A percentile compares a stretch with the other conserved stretches of the same genome.
Evolutionary conservation across 225 moss, liverwort and hornwort species (phyloP).

Genomic region (Marchantia paleacea): DNA sequence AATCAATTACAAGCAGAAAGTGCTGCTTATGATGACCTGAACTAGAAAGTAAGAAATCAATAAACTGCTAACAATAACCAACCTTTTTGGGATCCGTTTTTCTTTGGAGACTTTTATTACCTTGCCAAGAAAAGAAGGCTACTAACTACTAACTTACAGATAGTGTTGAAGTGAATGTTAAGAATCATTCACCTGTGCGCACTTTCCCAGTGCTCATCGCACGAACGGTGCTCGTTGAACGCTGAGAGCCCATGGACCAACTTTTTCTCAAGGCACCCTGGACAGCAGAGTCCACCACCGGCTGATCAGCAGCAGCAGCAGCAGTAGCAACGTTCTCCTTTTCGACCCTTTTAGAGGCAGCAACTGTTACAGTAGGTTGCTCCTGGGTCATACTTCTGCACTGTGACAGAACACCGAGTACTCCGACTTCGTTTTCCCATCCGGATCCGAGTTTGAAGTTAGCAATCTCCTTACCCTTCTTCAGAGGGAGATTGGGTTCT

Average conservation of each 20-base stretch:
- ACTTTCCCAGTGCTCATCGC: constrained; percentile 39
- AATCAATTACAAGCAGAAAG: too few species aligned
- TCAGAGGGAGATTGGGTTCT: not conserved
- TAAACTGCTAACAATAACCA: not conserved
- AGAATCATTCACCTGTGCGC: constrained; percentile 28
- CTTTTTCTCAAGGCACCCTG: constrained; percentile 22
- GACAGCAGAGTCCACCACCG: not conserved
- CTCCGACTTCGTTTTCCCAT: constrained; percentile 27
- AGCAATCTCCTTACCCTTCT: constrained; percentile 1
- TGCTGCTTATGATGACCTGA: too few species aligned
- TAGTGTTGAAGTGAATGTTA: too few species aligned
- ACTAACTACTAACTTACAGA: too few species aligned
- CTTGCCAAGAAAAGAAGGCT: too few species aligned
- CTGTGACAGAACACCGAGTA: constrained; percentile 21
- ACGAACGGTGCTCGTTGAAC: constrained; percentile 24
- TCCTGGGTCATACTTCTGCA: constrained; percentile 36
- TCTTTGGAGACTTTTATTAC: too few species aligned
- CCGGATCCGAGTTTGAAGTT: constrained; percentile 1
- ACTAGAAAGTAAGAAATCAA: too few species aligned
- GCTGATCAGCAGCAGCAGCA: not conserved
- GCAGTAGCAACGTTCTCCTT: constrained; percentile 23
- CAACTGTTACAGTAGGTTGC: not conserved
- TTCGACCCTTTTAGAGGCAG: constrained; percentile 12
- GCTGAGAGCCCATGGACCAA: constrained; percentile 20
- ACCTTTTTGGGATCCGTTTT: not conserved